Conservation (phyloP, 2,329 filamentous ascomycete genomes). For the Trichophyton schoenleinii region DNA sequence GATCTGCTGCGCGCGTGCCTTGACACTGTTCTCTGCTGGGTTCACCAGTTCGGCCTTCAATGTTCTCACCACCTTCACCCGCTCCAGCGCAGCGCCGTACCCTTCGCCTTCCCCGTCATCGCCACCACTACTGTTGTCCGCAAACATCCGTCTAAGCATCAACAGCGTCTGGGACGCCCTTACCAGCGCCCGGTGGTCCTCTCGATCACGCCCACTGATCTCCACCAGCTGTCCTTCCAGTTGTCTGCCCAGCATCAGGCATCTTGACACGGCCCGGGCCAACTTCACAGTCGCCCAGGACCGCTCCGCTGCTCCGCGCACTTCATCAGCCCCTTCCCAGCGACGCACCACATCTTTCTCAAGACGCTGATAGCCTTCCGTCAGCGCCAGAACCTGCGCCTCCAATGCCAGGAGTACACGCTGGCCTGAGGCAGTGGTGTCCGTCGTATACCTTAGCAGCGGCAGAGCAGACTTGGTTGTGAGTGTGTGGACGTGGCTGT, state of each 20-base stretch:
- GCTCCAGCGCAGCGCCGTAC: constrained; percentile 49
- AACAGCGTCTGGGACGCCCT: constrained; percentile 69
- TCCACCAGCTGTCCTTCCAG: constrained; percentile 77
- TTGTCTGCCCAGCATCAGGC: constrained; percentile 69
- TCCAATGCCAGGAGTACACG: constrained; percentile 66
- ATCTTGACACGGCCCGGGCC: constrained; percentile 62
- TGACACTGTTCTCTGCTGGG: constrained; percentile 62
- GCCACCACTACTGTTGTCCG: constrained; percentile 51
- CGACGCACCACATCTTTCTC: constrained; percentile 77
- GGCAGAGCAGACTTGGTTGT: constrained; percentile 75
- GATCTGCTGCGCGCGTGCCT: constrained; percentile 61
- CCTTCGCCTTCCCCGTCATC: constrained; percentile 57
- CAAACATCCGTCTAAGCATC: constrained; percentile 59
- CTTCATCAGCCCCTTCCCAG: constrained; percentile 74
- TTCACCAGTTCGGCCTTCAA: constrained; percentile 56
- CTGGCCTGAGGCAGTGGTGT: constrained; percentile 59
- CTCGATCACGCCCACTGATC: constrained; percentile 36
- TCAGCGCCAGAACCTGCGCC: constrained; percentile 64
- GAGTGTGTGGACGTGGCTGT: constrained; percentile 84
- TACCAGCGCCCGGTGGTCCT: constrained; percentile 49
- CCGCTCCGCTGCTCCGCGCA: constrained; percentile 61
- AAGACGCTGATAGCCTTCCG: constrained; percentile 71
- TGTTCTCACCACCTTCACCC: constrained; percentile 57
- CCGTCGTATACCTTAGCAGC: constrained; percentile 63
- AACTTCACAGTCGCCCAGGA: constrained; percentile 70